A percentile compares a stretch with the other conserved stretches of the same genome.
Evolutionary conservation across 116 monocot species (phyloP).

Genomic region (Posidonia oceanica): DNA sequence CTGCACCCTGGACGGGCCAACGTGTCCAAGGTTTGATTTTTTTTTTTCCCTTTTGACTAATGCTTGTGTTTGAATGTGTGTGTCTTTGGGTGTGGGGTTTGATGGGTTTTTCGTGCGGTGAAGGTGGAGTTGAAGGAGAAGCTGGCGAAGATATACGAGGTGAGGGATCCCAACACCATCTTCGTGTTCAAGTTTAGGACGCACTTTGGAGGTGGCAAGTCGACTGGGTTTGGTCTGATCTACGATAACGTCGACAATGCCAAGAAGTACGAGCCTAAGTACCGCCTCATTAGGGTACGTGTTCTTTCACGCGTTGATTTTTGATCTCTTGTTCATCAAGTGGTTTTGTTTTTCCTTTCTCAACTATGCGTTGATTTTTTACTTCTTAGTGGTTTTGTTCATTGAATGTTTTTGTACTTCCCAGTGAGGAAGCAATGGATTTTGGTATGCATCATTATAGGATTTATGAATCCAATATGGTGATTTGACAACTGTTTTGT

Average conservation of each 20-base stretch:
- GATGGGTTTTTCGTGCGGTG: not conserved
- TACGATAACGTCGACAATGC: constrained; percentile 28
- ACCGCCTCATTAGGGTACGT: constrained; percentile 39
- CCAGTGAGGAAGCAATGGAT: too few species aligned
- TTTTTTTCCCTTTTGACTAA: too few species aligned
- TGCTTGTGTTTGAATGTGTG: not conserved
- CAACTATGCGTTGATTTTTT: not conserved
- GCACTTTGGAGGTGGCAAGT: constrained; percentile 45
- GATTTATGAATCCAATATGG: too few species aligned
- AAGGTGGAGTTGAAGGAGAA: constrained; percentile 38
- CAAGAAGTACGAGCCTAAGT: constrained; percentile 43
- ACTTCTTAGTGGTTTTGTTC: too few species aligned
- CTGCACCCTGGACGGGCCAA: constrained; percentile 10
- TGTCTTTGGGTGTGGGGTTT: not conserved
- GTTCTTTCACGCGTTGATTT: not conserved
- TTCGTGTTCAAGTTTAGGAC: constrained; percentile 43
- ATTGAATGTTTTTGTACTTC: too few species aligned
- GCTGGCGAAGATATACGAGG: constrained; percentile 24
- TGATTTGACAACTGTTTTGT: too few species aligned
- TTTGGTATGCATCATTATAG: too few species aligned
- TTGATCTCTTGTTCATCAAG: not conserved
- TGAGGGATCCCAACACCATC: constrained; percentile 26
- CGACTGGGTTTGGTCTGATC: constrained; percentile 38
- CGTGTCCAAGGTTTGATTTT: constrained; percentile 5
- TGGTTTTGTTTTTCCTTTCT: not conserved